Evolutionary conservation across 768 basidiomycete species (phyloP), one percentile per base, ranked within the genome.

Genomic region (Boletus sp.): DNA sequence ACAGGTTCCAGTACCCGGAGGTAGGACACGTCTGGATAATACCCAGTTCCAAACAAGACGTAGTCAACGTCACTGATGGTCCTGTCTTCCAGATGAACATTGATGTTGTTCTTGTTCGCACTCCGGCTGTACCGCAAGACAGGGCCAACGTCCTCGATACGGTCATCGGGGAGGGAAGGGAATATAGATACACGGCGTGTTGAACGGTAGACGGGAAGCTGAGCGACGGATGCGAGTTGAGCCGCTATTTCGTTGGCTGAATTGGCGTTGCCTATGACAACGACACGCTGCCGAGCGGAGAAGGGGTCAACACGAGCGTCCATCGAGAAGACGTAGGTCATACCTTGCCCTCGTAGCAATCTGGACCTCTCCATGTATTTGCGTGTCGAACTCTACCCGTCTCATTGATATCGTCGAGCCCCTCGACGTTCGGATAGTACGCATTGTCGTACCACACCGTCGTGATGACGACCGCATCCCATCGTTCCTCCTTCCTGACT

Each of bases 161-260:
- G 68, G 7, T 70, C 64, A 52, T 80, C 76, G 1, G 76, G 75
- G 12, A 83, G 75, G 50, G 67, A 72, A 1, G 75, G 73, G 50
- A 77, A 79, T 60, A 80, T 71, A 7, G 75, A 73, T 11, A 73
- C 68, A 0, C 77, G 74, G 2, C 81, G 78, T 28, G 76, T 73
- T 12, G 77, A 80, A 45, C 81, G 78, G 58, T 77, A 78, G 0
- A 82, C 72, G 5, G 82, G 80, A 1, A 67, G 57, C 36, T 68
- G 57, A 1, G 74, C 73, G 14, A 80, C 66, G 0, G 72, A 54
- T 0, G 72, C 73, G 0, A 82, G 70, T 36, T 81, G 80, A 1
- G 77, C 75, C 1, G 78, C 78, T 39, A 83, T 78, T 48, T 83
- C 82, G 59, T 83, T 83, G 36, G 75, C 73, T 2, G 81, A 82